Evolutionary conservation across 371 early-diverging fungal species (phyloP).

Genomic region (Rhizopus arrhizus): DNA sequence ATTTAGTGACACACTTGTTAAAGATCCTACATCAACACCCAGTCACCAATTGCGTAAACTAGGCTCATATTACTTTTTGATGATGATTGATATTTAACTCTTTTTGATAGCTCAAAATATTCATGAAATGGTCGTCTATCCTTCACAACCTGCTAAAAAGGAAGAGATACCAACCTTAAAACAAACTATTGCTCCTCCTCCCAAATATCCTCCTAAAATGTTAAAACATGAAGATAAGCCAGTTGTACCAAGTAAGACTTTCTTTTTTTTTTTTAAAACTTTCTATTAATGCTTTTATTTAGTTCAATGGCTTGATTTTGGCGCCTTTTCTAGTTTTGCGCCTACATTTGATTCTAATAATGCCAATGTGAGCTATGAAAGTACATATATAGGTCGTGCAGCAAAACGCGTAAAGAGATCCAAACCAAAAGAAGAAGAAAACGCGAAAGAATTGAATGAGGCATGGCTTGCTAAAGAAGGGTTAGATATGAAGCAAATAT

Average conservation of each 20-base stretch:
- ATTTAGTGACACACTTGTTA: constrained; percentile 36
- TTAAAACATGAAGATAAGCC: constrained; percentile 45
- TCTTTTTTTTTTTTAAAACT: not conserved
- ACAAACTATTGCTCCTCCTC: constrained; percentile 37
- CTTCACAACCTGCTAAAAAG: constrained; percentile 20
- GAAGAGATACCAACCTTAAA: constrained; percentile 32
- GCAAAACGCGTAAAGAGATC: constrained; percentile 33
- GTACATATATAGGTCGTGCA: constrained; percentile 46
- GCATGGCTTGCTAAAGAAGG: constrained; percentile 46
- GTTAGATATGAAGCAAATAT: constrained; percentile 38
- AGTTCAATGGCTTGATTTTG: constrained; percentile 59
- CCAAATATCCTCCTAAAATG: constrained; percentile 30
- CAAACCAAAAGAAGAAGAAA: constrained; percentile 11
- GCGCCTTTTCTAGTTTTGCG: constrained; percentile 54
- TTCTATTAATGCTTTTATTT: not conserved
- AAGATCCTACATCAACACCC: constrained; percentile 7
- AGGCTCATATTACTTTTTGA: not conserved
- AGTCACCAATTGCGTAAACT: constrained; percentile 31
- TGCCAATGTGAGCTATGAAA: constrained; percentile 49
- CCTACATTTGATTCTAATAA: constrained; percentile 52
- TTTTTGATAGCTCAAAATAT: constrained; percentile 29
- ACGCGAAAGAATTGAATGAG: constrained; percentile 28
- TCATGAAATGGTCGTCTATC: constrained; percentile 43
- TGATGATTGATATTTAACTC: not conserved
- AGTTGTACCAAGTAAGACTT: constrained; percentile 35